Base-by-base conservation (phyloP, 805 yeast species). In the Pichia ethanolica region DNA sequence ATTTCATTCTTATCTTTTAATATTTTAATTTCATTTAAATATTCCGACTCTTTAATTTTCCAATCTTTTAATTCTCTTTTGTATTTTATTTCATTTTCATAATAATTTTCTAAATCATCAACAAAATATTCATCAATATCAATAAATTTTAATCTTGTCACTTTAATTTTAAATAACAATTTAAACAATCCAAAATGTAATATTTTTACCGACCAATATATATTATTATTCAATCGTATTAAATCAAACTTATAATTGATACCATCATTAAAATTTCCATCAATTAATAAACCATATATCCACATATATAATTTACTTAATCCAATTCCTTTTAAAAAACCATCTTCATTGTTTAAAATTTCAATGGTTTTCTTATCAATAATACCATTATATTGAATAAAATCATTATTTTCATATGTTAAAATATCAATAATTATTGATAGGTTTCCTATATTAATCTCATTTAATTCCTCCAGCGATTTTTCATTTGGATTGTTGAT, bases 181-280 rank as follows among this genome's bases (percentile, higher is more conserved):
- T 51, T 53, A 25, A 39, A 48, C 5, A 53, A 40, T 6, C 54
- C 56, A 14, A 36, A 30, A 40, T 53, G 49, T n/a, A 40, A 35
- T 1, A 44, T 3, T 20, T 42, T 46, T 5, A 46, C 35, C 5
- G 35, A 34, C 39, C 39, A 30, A 20, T 13, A 36, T 12, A 13
- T 4, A 1, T 25, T 35, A 5, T 39, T 20, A 5, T n/a, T n/a
- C 3, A 12, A 5, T 7, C 38, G n/a, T 1, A 9, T 20, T 3
- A 53, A 28, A 2, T 35, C 47, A 41, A 33, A 50, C 25, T 27
- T 25, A 36, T 53, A 50, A 8, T 14, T 28, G 0, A 25, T 9
- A 3, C 46, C 49, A 30, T 42, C 30, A 35, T 43, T 44, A 35
- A 34, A 51, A 8, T 36, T 39, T 7, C 47, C 51, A n/a, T 39